Conservation (phyloP, 805 yeast species). For the Saccharomyces eubayanus region DNA sequence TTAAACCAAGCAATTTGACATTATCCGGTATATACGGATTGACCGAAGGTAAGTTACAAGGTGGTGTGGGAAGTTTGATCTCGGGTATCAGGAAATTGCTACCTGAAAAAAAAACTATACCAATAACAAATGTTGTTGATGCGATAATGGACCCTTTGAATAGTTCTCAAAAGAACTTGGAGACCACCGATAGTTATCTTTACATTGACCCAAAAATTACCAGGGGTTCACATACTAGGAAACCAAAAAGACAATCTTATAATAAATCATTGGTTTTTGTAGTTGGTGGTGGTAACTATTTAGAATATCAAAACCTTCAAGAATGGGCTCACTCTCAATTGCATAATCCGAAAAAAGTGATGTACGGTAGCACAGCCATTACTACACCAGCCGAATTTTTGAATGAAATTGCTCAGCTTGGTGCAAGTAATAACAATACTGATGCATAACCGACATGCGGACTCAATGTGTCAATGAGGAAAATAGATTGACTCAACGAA, state of each 20-base stretch:
- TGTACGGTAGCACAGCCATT: constrained; percentile 82
- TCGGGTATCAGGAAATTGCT: constrained; percentile 79
- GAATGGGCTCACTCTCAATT: constrained; percentile 60
- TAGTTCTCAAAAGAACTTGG: constrained; percentile 54
- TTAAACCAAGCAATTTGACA: constrained; percentile 31
- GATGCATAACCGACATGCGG: background rate
- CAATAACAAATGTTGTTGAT: constrained; percentile 85
- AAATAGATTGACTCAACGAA: too few species aligned
- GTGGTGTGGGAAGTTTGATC: constrained; percentile 83
- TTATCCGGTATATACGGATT: constrained; percentile 75
- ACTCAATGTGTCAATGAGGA: background rate
- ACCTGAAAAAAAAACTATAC: constrained; percentile 82
- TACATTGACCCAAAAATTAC: constrained; percentile 81
- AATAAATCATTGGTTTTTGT: constrained; percentile 81
- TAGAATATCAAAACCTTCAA: constrained; percentile 88
- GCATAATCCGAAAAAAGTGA: constrained; percentile 45
- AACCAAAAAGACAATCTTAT: constrained; percentile 76
- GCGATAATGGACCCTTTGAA: constrained; percentile 78
- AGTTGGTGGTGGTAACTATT: constrained; percentile 93
- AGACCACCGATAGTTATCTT: constrained; percentile 78
- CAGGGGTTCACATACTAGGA: constrained; percentile 82
- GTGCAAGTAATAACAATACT: constrained; percentile 14
- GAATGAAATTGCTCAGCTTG: constrained; percentile 53
- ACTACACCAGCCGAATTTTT: constrained; percentile 63
- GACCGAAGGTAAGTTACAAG: constrained; percentile 73